Evolutionary conservation across 345 rosid species (phyloP).

Genomic region (Pistacia atlantica): DNA sequence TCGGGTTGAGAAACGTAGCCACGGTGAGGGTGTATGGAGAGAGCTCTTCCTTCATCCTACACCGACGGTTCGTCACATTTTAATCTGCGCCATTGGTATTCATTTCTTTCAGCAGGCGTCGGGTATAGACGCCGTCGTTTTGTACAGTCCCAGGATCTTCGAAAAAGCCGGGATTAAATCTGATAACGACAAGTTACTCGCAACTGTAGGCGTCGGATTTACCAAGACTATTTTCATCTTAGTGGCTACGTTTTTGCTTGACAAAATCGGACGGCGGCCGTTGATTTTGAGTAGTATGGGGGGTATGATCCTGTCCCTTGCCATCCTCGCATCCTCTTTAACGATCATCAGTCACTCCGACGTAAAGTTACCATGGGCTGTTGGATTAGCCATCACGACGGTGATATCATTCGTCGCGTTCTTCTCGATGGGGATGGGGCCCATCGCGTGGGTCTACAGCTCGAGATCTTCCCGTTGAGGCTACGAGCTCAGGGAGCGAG

Average conservation of each 20-base stretch:
- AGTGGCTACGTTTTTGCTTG: slow-evolving; percentile 73
- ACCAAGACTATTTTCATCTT: slow-evolving; percentile 67
- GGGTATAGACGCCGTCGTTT: slow-evolving; percentile 83
- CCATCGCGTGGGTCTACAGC: slow-evolving; percentile 80
- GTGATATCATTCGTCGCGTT: slow-evolving; percentile 65
- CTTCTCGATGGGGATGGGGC: slow-evolving; percentile 93
- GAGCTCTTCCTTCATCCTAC: slow-evolving; percentile 67
- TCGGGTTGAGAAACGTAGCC: slow-evolving; percentile 34
- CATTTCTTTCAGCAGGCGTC: slow-evolving; percentile 89
- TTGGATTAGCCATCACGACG: slow-evolving; percentile 50
- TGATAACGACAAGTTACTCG: slow-evolving; percentile 49
- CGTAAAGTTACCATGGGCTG: slow-evolving; percentile 62
- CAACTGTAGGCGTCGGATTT: slow-evolving; percentile 84
- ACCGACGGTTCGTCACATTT: slow-evolving; percentile 63
- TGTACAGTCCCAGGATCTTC: slow-evolving; percentile 86
- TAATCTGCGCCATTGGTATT: slow-evolving; percentile 72
- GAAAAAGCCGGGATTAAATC: slow-evolving; percentile 67
- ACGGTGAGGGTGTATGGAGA: slow-evolving; percentile 72
- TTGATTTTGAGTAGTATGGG: slow-evolving; percentile 68
- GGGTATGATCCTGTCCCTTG: slow-evolving; percentile 66
- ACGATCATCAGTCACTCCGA: slow-evolving; percentile 49
- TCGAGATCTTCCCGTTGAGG: slow-evolving; percentile 81
- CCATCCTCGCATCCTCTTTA: slow-evolving; percentile 44
- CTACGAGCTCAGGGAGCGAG: slow-evolving; percentile 84
- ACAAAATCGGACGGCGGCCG: slow-evolving; percentile 75